A percentile compares a stretch with the other conserved stretches of the same genome.
These are phyloP conservation scores for Metschnikowia santaceciliae DNA, from an alignment of 805 yeast species.

Conservation along the genomic window DNA sequence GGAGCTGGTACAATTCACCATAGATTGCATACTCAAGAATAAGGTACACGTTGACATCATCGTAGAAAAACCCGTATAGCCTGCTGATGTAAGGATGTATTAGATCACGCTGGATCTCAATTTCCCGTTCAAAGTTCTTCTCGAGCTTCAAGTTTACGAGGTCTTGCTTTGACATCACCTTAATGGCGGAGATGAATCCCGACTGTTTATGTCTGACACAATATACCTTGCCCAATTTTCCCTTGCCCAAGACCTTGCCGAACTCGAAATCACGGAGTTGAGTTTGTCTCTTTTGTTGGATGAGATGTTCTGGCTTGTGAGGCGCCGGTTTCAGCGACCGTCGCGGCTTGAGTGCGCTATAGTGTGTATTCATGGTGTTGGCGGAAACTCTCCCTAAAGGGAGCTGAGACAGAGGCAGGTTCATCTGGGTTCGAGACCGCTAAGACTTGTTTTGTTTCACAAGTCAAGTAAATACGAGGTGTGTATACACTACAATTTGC, in stretches of 20 bases:
- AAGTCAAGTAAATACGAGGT: neutral
- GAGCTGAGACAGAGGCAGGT: neutral
- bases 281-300: neutral
- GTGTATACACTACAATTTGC: neutral
- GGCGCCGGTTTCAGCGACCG: neutral
- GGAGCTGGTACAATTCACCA: constrained; percentile 79
- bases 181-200: constrained; percentile 83
- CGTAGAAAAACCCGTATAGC: constrained; percentile 82
- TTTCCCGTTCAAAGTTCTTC: constrained; percentile 83
- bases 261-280: constrained; percentile 69
- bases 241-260: constrained; percentile 85
- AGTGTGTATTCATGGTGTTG: neutral
- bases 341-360: neutral
- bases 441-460: neutral
- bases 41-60: constrained; percentile 72
- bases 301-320: neutral
- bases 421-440: neutral
- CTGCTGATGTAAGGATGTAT: constrained; percentile 78
- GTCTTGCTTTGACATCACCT: constrained; percentile 85
- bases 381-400: neutral
- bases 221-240: constrained; percentile 90
- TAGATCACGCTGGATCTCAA: constrained; percentile 81
- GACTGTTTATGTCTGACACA: constrained; percentile 74
- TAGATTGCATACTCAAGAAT: constrained; percentile 79
- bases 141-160: constrained; percentile 71